These are phyloP conservation scores for Lactifluus echinatus DNA, from an alignment of 768 basidiomycete genomes.

Conservation along the genomic window DNA sequence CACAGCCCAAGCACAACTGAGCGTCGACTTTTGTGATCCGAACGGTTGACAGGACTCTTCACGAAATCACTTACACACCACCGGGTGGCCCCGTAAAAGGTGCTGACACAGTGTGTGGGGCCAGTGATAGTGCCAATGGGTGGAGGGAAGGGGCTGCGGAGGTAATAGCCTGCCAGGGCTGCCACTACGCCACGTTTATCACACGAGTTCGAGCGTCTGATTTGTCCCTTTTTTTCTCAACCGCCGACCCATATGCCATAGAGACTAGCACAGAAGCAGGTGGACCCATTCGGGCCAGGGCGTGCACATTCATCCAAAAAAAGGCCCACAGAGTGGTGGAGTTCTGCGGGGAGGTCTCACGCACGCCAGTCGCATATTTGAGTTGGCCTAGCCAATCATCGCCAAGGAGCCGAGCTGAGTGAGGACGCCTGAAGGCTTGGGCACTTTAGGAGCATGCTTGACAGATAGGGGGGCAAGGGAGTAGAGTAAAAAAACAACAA, in stretches of 20 bases:
- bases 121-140: conserved; percentile 1
- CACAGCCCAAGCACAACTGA: background rate
- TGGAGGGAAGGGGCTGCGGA: background rate
- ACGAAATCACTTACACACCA: conserved; percentile 13
- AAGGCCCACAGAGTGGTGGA: background rate
- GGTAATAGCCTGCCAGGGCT: background rate
- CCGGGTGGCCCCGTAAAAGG: background rate
- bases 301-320: background rate
- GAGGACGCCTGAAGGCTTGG: too few relatives aligned
- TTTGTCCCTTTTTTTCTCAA: too few relatives aligned
- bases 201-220: conserved; percentile 14
- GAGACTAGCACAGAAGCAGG: conserved; percentile 11
- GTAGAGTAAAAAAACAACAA: too few relatives aligned
- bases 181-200: conserved; percentile 8
- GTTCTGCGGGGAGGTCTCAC: background rate
- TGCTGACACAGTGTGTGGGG: too few relatives aligned
- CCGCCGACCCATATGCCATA: conserved; percentile 3
- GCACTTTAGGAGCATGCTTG: background rate
- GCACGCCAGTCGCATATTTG: background rate
- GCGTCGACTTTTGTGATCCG: background rate
- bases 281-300: too few relatives aligned
- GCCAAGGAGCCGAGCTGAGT: background rate
- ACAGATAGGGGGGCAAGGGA: conserved; percentile 11
- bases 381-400: background rate
- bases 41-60: background rate